Base-by-base conservation (phyloP, 2,329 filamentous ascomycete species). In the Ceratocystis eucalypticola region DNA sequence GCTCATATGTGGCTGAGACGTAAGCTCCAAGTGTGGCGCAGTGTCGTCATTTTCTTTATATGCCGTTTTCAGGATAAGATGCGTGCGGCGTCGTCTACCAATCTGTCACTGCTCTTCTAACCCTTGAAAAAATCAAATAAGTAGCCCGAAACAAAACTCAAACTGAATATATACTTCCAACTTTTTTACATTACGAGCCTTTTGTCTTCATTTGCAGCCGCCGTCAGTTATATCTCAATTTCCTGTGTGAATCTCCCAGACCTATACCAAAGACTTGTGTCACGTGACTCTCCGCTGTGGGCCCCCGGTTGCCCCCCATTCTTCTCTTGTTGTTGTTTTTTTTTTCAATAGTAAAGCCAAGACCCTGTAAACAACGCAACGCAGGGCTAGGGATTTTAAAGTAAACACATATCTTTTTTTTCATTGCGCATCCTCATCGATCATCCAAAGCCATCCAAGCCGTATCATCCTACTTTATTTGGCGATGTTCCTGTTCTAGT, bases 351-450 rank as follows among this genome's bases (percentile, higher is more conserved):
- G 4, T 28, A 30, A 57, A 30, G 25, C 53, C 50, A 1, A 12
- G 50, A 55, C 22, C 53, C 53, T 57, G 53, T 57, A 57, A 57
- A 57, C 53, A 57, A 57, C 53, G 22, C 53, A 57, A 30, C 15
- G 15, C 30, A 22, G 28, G 25, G 25, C 22, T 12, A 12, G 33
- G 33, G 8, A 37, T 37, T 37, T 57, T 30, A 30, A 57, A 57
- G 53, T 57, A 33, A 57, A 57, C 53, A 57, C 53, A 12, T 57
- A 30, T 57, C 53, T 28, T 28, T 57, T 55, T 28, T 25, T 53
- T 28, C 22, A 10, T 28, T 15, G 25, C 17, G 53, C 53, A 57
- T 57, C 53, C 53, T 33, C 22, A 57, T 37, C 33, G 33, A 37
- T 37, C 33, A 1, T 37, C 12, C 25, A n/a, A 3, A 17, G 22